Conservation (phyloP, 257 asterid genomes). For the Salvia splendens region DNA sequence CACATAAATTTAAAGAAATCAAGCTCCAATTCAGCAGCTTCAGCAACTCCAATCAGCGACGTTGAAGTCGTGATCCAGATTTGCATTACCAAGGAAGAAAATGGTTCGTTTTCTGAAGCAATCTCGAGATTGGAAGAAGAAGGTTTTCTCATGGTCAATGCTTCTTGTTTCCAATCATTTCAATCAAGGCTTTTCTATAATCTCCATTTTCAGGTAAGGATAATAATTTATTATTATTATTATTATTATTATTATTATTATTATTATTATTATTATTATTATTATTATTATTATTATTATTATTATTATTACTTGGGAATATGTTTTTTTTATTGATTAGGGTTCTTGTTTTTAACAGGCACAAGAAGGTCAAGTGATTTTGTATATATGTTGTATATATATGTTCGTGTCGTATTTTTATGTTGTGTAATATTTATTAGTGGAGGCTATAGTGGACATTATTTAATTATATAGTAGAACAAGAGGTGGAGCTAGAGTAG, state of each 20-base stretch:
- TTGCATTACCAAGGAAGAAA: constrained; percentile 37
- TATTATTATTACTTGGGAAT: background rate
- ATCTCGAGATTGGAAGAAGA: constrained; percentile 50
- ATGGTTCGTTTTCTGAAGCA: constrained; percentile 36
- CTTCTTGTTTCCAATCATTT: constrained; percentile 51
- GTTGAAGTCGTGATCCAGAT: constrained; percentile 50
- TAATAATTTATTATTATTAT: background rate
- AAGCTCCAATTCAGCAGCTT: constrained; percentile 35
- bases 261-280: background rate
- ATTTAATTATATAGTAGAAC: constrained; percentile 7
- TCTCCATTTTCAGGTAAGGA: constrained; percentile 61
- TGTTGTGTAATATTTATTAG: constrained; percentile 3
- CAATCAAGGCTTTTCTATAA: constrained; percentile 54
- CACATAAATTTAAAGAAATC: background rate
- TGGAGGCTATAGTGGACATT: background rate
- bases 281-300: no score
- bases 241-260: no score
- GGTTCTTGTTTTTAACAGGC: constrained; percentile 36
- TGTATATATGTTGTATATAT: no score
- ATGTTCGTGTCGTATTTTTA: background rate
- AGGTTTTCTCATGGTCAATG: constrained; percentile 49
- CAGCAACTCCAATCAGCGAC: constrained; percentile 40
- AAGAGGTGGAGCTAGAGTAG: background rate
- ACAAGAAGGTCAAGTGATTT: constrained; percentile 31
- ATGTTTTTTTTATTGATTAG: background rate